These are phyloP conservation scores for Bretschneidera sinensis DNA, from an alignment of 345 rosid genomes.

Conservation along the genomic window DNA sequence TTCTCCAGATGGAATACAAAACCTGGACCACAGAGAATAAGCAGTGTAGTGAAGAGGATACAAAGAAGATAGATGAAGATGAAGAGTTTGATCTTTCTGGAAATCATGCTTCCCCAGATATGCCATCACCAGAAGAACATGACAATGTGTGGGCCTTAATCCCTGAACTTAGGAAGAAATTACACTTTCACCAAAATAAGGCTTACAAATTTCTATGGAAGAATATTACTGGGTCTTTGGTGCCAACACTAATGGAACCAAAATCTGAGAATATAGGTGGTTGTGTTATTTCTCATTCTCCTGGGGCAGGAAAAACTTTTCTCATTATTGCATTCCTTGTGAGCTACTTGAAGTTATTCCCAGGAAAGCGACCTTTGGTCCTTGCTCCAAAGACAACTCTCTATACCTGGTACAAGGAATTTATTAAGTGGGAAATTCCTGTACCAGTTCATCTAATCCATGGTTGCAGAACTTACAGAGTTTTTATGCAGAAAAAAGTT, in stretches of 20 bases:
- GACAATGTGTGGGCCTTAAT: constrained; percentile 81
- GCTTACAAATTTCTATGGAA: constrained; percentile 94
- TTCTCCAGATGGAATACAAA: constrained; percentile 35
- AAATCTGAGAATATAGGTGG: constrained; percentile 61
- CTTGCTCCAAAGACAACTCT: constrained; percentile 95
- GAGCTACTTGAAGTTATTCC: constrained; percentile 84
- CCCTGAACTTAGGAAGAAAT: constrained; percentile 61
- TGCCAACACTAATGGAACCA: constrained; percentile 52
- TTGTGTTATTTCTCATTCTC: constrained; percentile 89
- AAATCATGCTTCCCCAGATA: constrained; percentile 22
- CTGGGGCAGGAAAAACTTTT: constrained; percentile 93
- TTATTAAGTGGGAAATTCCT: constrained; percentile 83
- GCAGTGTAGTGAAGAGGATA: constrained; percentile 28
- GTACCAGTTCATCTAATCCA: constrained; percentile 84
- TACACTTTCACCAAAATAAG: constrained; percentile 71
- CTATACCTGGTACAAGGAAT: constrained; percentile 95
- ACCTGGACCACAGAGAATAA: constrained; percentile 41
- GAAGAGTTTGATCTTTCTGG: constrained; percentile 25
- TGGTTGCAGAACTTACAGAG: constrained; percentile 66
- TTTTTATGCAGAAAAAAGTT: constrained; percentile 35
- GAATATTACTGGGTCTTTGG: constrained; percentile 71
- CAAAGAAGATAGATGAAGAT: constrained; percentile 26
- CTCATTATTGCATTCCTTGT: constrained; percentile 84
- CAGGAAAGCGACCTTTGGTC: constrained; percentile 74
- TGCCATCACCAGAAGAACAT: constrained; percentile 35